Evolutionary conservation across 2,329 filamentous ascomycete species (phyloP), one percentile per base, ranked within the genome.

Genomic region (Thelonectria discophora): DNA sequence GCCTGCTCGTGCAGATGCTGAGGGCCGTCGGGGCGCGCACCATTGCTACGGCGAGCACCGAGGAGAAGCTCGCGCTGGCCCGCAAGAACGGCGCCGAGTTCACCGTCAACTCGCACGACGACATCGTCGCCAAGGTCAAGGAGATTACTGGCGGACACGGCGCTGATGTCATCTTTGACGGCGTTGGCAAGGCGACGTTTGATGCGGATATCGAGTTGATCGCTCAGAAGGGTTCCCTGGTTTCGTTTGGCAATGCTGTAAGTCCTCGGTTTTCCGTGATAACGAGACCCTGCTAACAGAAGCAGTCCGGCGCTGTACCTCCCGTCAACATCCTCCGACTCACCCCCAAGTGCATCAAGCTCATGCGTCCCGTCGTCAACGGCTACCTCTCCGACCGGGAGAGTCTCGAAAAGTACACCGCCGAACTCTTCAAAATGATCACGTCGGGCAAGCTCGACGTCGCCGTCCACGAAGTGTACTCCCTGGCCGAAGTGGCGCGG

Each of bases 151-250:
- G 82, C 2, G 90, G 90, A 0, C 79, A 87, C 62, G 94, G 94
- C 8, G 88, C 90, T 2, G 85, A 87, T 65, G 92, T 89, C 10
- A 90, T 97, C 27, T 96, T 93, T 74, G 93, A 97, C 74, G 91
- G 91, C 6, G 92, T 97, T 3, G 94, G 93, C 12, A 92, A 92
- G 79, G 84, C 84, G 50, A 97, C 94, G 0, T 97, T 95, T 78
- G 92, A 97, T 68, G 82, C 86, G 18, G 90, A 89, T 71, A 75
- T 97, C 65, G 87, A 93, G 66, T 85, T 88, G 69, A 83, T 94
- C 55, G 90, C 89, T 68, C 77, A 88, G 65, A 96, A 96, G 80
- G 94, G 93, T 5, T 90, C 83, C 2, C 78, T 97, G 70, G 84
- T 93, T 24, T 89, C 87, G 50, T 96, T 94, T 78, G 93, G 93